A percentile compares a stretch with the other conserved stretches of the same genome.
Evolutionary conservation across 345 rosid species (phyloP).

Genomic region (Mercurialis annua): DNA sequence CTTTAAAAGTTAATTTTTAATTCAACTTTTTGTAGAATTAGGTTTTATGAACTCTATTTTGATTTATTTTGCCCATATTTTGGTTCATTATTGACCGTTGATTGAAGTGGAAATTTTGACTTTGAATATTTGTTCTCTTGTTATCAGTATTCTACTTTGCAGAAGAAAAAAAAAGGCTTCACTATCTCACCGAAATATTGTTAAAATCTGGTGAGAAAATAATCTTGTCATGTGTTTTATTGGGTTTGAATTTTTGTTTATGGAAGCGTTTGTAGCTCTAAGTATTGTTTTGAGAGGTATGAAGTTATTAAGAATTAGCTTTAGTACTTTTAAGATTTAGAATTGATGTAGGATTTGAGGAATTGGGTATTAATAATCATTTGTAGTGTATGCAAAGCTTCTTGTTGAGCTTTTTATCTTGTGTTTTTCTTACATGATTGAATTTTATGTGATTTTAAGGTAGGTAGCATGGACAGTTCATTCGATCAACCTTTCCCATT

Average conservation of each 20-base stretch:
- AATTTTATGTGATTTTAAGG: neutral
- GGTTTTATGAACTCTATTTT: conserved; percentile 12
- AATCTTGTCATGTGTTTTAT: neutral
- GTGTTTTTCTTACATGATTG: neutral
- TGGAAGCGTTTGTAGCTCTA: neutral
- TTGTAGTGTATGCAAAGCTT: neutral
- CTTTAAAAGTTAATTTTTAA: too few species aligned
- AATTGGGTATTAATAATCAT: neutral
- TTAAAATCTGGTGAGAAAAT: neutral
- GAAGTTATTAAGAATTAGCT: neutral
- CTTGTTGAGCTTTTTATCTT: neutral
- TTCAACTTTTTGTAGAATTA: neutral
- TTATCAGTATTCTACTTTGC: neutral
- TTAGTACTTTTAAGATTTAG: neutral
- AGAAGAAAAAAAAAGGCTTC: too few species aligned
- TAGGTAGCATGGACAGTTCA: too few species aligned
- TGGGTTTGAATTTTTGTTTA: neutral
- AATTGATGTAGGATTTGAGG: neutral
- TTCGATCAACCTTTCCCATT: too few species aligned
- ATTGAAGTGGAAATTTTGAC: conserved; percentile 8
- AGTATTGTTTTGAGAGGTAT: neutral
- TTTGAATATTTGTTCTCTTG: neutral
- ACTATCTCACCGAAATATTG: neutral
- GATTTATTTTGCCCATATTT: too few species aligned
- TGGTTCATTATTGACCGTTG: conserved; percentile 11